Conservation (phyloP, 2,329 filamentous ascomycete genomes). For the Fusarium armeniacum region DNA sequence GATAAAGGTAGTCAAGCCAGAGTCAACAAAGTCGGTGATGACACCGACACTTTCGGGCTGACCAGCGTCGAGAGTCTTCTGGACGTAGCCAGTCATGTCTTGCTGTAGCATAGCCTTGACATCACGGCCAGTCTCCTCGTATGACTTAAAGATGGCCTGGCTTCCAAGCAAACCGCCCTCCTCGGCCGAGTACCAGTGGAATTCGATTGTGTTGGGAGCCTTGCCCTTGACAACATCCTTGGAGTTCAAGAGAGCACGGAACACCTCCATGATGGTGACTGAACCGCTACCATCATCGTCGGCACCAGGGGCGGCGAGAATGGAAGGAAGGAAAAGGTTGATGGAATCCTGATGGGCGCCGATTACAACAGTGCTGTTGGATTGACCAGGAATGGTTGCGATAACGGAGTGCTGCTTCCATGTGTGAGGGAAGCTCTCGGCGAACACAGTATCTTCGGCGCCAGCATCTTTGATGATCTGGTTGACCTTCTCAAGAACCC, state of each 20-base stretch:
- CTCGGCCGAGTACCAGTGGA: constrained; percentile 96
- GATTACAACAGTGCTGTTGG: constrained; percentile 86
- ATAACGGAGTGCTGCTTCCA: constrained; percentile 96
- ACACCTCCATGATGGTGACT: constrained; percentile 92
- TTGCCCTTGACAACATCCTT: constrained; percentile 78
- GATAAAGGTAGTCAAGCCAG: constrained; percentile 87
- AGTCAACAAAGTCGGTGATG: constrained; percentile 91
- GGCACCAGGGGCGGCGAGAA: constrained; percentile 89
- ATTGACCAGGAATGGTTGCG: constrained; percentile 88
- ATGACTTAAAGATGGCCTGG: constrained; percentile 88
- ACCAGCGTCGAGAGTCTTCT: constrained; percentile 85
- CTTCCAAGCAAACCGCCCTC: constrained; percentile 89
- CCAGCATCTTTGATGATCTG: constrained; percentile 78
- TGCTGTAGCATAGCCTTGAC: constrained; percentile 98
- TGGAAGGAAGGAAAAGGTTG: constrained; percentile 88
- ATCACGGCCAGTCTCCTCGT: constrained; percentile 78
- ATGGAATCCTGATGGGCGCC: constrained; percentile 96
- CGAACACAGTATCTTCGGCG: constrained; percentile 76
- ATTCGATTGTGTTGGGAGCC: constrained; percentile 89
- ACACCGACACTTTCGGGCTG: constrained; percentile 89
- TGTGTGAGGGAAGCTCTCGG: constrained; percentile 80
- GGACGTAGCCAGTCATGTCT: constrained; percentile 94
- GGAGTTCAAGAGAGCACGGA: constrained; percentile 84
- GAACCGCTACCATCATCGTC: constrained; percentile 95
- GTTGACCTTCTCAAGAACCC: constrained; percentile 83